Conservation (phyloP, 164 flowering plant species). For the Tetracentron sinense region DNA sequence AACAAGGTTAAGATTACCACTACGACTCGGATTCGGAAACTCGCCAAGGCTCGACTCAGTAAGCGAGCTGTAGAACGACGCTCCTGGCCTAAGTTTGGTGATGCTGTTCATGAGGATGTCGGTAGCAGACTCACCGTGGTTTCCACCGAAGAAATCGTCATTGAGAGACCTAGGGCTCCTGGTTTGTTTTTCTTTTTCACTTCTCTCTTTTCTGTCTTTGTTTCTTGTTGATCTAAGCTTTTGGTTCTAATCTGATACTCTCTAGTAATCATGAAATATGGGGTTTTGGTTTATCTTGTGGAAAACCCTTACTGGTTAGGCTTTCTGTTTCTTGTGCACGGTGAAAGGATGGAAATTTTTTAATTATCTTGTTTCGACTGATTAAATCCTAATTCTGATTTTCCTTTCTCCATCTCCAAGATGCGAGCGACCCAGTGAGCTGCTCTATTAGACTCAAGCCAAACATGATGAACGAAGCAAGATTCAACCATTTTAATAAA, state of each 20-base stretch:
- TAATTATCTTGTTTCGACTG: too few relatives aligned
- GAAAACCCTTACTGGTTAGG: too few relatives aligned
- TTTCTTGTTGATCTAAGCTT: slow-evolving; percentile 1
- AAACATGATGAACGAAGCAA: too few relatives aligned
- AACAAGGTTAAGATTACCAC: slow-evolving; percentile 77
- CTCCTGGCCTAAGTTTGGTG: slow-evolving; percentile 81
- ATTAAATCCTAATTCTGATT: too few relatives aligned
- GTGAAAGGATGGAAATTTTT: too few relatives aligned
- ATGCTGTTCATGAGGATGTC: slow-evolving; percentile 66
- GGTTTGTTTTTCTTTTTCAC: slow-evolving; percentile 33
- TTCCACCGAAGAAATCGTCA: slow-evolving; percentile 79
- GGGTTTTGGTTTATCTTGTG: too few relatives aligned
- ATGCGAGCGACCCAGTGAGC: too few relatives aligned
- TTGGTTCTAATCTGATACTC: not conserved
- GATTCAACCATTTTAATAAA: too few relatives aligned
- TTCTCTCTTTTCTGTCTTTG: slow-evolving; percentile 3
- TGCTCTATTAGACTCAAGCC: too few relatives aligned
- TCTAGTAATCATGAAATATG: too few relatives aligned
- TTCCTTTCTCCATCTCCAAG: too few relatives aligned
- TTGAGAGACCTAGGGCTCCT: slow-evolving; percentile 74
- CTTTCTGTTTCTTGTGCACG: too few relatives aligned
- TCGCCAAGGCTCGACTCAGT: slow-evolving; percentile 69
- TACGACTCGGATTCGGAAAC: slow-evolving; percentile 61
- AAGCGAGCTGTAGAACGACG: slow-evolving; percentile 79
- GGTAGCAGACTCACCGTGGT: slow-evolving; percentile 72